Evolutionary conservation across 495 filamentous ascomycete genomes (phyloP).

Genomic region (Lasiosphaeriaceae sp.): DNA sequence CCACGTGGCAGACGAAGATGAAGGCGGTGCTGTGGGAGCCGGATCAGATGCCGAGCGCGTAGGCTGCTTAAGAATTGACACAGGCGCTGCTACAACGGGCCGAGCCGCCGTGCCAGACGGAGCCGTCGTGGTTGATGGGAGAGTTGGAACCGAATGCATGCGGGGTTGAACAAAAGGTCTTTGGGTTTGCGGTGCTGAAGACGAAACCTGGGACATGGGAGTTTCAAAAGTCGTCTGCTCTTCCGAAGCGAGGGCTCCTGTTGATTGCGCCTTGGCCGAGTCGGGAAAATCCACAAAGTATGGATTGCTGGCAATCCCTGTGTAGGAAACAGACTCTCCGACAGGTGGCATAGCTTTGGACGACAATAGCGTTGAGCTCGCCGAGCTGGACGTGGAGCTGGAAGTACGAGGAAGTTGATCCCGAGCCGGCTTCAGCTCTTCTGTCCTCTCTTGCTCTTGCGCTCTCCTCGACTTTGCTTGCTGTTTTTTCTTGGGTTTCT

Average conservation of each 20-base stretch:
- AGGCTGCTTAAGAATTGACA: slow-evolving; percentile 30
- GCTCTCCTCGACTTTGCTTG: background rate
- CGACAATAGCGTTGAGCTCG: slow-evolving; percentile 3
- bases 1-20: background rate
- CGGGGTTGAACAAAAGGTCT: background rate
- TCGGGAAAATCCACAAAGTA: slow-evolving; percentile 10
- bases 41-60: slow-evolving; percentile 12
- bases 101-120: slow-evolving; percentile 1
- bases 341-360: background rate
- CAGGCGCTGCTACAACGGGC: slow-evolving; percentile 8
- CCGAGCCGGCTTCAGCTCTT: background rate
- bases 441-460: background rate
- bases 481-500: background rate
- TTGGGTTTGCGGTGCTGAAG: background rate
- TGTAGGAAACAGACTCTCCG: background rate
- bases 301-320: slow-evolving; percentile 7
- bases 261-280: background rate
- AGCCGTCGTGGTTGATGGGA: background rate
- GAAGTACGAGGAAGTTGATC: background rate
- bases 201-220: background rate
- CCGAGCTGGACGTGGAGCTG: background rate
- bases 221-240: background rate
- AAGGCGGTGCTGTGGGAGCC: background rate
- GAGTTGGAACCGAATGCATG: background rate
- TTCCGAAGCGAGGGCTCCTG: background rate